These are phyloP conservation scores for Phlebiopsis gigantea DNA, from an alignment of 768 basidiomycete species.

Conservation along the genomic window DNA sequence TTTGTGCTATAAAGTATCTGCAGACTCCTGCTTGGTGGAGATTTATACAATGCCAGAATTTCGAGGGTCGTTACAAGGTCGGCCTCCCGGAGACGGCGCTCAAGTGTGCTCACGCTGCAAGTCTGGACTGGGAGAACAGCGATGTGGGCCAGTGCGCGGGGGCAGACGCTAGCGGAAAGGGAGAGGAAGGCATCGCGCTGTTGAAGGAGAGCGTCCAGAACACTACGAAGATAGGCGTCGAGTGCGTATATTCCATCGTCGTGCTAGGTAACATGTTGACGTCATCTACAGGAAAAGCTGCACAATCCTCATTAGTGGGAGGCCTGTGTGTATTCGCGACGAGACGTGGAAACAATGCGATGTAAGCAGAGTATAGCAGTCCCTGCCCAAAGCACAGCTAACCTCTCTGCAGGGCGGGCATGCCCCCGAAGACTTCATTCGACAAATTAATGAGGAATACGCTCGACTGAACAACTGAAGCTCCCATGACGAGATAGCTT, in stretches of 20 bases:
- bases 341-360: slow-evolving; percentile 76
- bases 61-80: slow-evolving; percentile 53
- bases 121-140: slow-evolving; percentile 65
- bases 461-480: slow-evolving; percentile 44
- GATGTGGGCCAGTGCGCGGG: slow-evolving; percentile 56
- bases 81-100: slow-evolving; percentile 61
- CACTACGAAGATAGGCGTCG: slow-evolving; percentile 44
- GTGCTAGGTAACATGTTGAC: background rate
- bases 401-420: slow-evolving; percentile 59
- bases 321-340: slow-evolving; percentile 70
- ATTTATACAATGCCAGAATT: slow-evolving; percentile 80
- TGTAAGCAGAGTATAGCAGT: slow-evolving; percentile 34
- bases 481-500: background rate
- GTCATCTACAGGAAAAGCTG: slow-evolving; percentile 65
- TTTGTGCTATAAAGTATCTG: slow-evolving; percentile 68
- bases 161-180: slow-evolving; percentile 55
- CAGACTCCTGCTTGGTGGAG: slow-evolving; percentile 67
- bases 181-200: slow-evolving; percentile 57
- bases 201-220: slow-evolving; percentile 53
- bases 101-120: slow-evolving; percentile 57
- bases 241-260: slow-evolving; percentile 35
- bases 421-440: slow-evolving; percentile 64
- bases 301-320: slow-evolving; percentile 72
- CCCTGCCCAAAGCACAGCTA: background rate
- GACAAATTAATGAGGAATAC: slow-evolving; percentile 73